Conservation (phyloP, 2,329 filamentous ascomycete genomes). For the Microsporum ferrugineum region DNA sequence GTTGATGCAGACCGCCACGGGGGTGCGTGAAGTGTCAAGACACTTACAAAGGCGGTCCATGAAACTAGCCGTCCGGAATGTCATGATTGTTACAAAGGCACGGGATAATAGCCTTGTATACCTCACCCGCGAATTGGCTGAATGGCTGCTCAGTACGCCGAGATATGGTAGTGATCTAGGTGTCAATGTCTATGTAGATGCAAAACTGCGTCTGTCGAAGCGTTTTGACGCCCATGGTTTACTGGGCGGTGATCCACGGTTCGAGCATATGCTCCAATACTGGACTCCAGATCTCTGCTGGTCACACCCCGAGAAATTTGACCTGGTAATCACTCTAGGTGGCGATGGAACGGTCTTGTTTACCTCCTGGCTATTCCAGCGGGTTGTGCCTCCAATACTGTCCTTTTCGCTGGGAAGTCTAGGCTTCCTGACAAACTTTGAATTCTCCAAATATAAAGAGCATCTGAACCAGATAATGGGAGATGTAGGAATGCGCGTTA, state of each 20-base stretch:
- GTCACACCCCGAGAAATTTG: slow-evolving; percentile 86
- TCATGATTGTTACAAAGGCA: slow-evolving; percentile 99
- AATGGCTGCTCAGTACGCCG: slow-evolving; percentile 79
- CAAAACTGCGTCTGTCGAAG: slow-evolving; percentile 77
- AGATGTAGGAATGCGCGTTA: slow-evolving; percentile 90
- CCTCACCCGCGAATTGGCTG: slow-evolving; percentile 73
- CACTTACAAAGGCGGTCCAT: slow-evolving; percentile 87
- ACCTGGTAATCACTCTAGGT: slow-evolving; percentile 82
- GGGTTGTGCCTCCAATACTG: slow-evolving; percentile 83
- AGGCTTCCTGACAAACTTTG: slow-evolving; percentile 93
- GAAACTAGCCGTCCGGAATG: slow-evolving; percentile 77
- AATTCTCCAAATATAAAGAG: slow-evolving; percentile 78
- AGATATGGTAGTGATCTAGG: slow-evolving; percentile 83
- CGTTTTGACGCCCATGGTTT: slow-evolving; percentile 71
- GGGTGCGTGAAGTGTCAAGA: slow-evolving; percentile 89
- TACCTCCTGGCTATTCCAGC: slow-evolving; percentile 92
- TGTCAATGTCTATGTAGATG: slow-evolving; percentile 96
- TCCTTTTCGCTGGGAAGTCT: slow-evolving; percentile 87
- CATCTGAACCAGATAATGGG: slow-evolving; percentile 86
- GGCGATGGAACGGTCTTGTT: slow-evolving; percentile 97
- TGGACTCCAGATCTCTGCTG: slow-evolving; percentile 97
- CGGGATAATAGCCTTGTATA: slow-evolving; percentile 87
- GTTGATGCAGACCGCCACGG: slow-evolving; percentile 87
- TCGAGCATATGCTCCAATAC: slow-evolving; percentile 75
- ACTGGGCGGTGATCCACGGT: slow-evolving; percentile 61